Percentiles rank a stretch among this genome's conserved stretches.
Evolutionary conservation across 1,284 basidiomycete genomes (phyloP).

Genomic region (Schizophyllum commune): DNA sequence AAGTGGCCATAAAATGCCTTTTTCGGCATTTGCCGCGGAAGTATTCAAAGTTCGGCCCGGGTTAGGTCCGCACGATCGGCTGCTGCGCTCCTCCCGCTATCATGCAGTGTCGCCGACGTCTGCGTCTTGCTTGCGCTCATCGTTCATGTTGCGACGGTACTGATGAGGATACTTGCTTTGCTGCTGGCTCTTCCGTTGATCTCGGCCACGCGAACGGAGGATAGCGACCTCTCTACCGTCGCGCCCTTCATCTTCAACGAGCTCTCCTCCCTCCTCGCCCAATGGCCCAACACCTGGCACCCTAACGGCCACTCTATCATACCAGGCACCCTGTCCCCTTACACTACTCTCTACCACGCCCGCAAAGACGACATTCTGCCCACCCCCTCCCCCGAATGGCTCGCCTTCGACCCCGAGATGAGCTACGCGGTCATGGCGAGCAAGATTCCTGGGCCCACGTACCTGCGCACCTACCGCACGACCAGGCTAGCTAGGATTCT

Average conservation of each 20-base stretch:
- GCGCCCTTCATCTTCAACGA: slow-evolving; percentile 16
- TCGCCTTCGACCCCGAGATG: slow-evolving; percentile 16
- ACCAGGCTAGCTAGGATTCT: slow-evolving; percentile 9
- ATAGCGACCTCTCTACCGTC: no score
- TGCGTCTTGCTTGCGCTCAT: neutral
- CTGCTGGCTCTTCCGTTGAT: neutral
- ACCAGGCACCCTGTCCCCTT: slow-evolving; percentile 12
- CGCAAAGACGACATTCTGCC: slow-evolving; percentile 9
- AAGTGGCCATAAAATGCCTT: no score
- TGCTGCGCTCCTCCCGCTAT: neutral
- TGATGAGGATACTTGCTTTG: neutral
- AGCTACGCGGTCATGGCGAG: slow-evolving; percentile 14
- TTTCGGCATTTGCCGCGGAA: neutral
- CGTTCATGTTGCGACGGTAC: neutral
- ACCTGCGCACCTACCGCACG: slow-evolving; percentile 14
- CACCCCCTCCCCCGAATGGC: slow-evolving; percentile 17
- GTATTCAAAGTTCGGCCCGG: neutral
- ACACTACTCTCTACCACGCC: slow-evolving; percentile 15
- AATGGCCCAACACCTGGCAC: slow-evolving; percentile 12
- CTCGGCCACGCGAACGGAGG: neutral
- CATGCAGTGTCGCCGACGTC: no score
- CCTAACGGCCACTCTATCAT: slow-evolving; percentile 15
- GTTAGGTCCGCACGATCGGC: neutral
- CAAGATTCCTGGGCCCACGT: slow-evolving; percentile 11
- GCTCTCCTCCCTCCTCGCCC: slow-evolving; percentile 13